Conservation (phyloP, 805 yeast genomes). For the Kodamaea hsintzibuensis region DNA sequence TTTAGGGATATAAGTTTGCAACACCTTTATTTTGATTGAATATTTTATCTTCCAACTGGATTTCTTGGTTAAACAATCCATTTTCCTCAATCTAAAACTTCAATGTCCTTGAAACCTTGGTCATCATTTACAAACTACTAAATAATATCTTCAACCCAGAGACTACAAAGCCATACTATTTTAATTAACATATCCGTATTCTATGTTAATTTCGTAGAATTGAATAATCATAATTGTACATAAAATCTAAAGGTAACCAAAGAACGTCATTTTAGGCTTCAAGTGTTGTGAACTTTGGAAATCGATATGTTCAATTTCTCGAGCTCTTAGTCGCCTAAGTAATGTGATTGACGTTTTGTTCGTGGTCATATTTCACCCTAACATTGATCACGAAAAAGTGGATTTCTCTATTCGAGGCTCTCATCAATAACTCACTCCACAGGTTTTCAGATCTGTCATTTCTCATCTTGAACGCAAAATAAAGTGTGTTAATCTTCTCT, state of each 20-base stretch:
- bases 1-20: no score
- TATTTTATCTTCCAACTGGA: no score
- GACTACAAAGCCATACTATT: no score
- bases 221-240: background rate
- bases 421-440: background rate
- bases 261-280: background rate
- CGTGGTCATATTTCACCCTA: background rate
- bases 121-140: no score
- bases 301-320: no score
- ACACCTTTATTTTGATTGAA: no score
- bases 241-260: background rate
- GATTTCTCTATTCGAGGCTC: background rate
- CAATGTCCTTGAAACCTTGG: no score
- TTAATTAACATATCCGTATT: no score
- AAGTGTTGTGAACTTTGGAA: no score
- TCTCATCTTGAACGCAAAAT: background rate
- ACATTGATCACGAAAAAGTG: background rate
- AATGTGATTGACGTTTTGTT: background rate
- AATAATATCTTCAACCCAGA: no score
- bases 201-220: background rate
- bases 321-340: background rate
- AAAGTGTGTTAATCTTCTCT: constrained; percentile 35
- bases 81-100: no score
- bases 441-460: background rate
- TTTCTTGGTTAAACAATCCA: no score